Evolutionary conservation across 1,139 yeast genomes (phyloP).

Genomic region (Blastobotrys indianensis): DNA sequence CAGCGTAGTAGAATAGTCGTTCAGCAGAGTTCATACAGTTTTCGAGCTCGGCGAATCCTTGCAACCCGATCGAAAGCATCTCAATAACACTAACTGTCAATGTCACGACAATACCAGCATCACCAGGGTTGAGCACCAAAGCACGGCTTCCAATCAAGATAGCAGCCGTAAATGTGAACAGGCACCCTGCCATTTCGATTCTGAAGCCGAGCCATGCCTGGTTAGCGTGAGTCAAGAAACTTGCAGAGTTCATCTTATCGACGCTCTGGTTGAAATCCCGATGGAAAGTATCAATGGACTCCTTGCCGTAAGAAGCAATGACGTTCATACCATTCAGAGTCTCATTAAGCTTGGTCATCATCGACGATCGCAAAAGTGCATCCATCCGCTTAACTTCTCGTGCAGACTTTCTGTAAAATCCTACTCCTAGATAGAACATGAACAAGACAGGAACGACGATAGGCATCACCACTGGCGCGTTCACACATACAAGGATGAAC

Average conservation of each 20-base stretch:
- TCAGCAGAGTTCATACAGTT: conserved; percentile 78
- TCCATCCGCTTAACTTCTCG: conserved; percentile 81
- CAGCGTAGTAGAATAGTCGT: conserved; percentile 62
- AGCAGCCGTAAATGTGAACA: conserved; percentile 43
- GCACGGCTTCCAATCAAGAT: conserved; percentile 58
- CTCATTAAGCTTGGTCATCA: conserved; percentile 74
- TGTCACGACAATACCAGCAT: conserved; percentile 65
- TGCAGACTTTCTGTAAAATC: conserved; percentile 65
- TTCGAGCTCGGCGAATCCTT: conserved; percentile 59
- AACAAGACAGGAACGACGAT: conserved; percentile 24
- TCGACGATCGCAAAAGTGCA: conserved; percentile 66
- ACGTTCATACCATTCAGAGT: conserved; percentile 65
- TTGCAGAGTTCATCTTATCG: conserved; percentile 66
- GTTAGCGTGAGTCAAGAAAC: conserved; percentile 55
- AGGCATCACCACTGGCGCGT: conserved; percentile 27
- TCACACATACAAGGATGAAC: conserved; percentile 26
- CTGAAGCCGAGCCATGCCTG: conserved; percentile 77
- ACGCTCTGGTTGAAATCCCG: conserved; percentile 44
- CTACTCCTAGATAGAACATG: conserved; percentile 24
- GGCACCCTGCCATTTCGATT: conserved; percentile 49
- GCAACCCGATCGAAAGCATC: conserved; percentile 32
- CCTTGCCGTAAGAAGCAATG: conserved; percentile 55
- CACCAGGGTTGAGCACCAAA: conserved; percentile 55
- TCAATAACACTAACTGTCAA: conserved; percentile 29
- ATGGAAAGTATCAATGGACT: conserved; percentile 43